phyloP scores from a whole-genome alignment of 805 yeast species.

The Cyberlindnera galapagoensis region DNA sequence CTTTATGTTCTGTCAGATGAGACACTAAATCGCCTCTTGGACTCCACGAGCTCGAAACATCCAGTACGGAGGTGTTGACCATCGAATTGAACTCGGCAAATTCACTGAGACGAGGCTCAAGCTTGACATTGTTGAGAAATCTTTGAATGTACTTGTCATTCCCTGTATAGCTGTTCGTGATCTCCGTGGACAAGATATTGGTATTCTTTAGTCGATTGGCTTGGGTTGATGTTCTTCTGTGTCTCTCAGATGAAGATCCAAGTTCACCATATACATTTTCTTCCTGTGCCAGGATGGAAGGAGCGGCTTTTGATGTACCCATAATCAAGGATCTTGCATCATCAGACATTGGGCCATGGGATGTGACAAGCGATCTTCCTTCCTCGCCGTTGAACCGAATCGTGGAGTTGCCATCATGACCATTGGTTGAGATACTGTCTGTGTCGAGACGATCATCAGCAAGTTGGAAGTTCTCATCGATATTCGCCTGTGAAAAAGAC shows the following conservation, averaged over 20 bases:
- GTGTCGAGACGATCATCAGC: conserved; percentile 10
- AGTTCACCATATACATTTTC: conserved; percentile 42
- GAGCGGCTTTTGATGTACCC: conserved; percentile 29
- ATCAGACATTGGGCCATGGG: conserved; percentile 11
- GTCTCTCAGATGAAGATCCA: conserved; percentile 21
- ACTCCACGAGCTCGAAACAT: conserved; percentile 23
- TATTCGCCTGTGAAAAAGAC: conserved; percentile 7
- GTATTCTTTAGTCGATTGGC: conserved; percentile 8
- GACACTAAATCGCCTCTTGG: conserved; percentile 55
- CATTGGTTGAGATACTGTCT: conserved; percentile 8
- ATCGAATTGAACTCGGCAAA: conserved; percentile 61
- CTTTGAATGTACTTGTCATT: conserved; percentile 54
- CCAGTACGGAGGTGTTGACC: conserved; percentile 4
- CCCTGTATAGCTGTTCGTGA: conserved; percentile 61
- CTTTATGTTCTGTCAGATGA: conserved; percentile 55
- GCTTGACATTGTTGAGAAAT: conserved; percentile 44
- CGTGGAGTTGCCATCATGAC: conserved; percentile 2
- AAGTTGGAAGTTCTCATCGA: conserved; percentile 9
- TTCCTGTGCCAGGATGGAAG: conserved; percentile 32
- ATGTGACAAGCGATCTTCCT: conserved; percentile 8
- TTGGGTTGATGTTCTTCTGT: conserved; percentile 9
- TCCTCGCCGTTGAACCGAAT: conserved; percentile 4
- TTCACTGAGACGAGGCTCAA: conserved; percentile 52
- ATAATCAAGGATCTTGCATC: conserved; percentile 29
- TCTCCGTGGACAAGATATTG: conserved; percentile 19